A percentile compares a stretch with the other conserved stretches of the same genome.
phyloP scores from a whole-genome alignment of 2,329 filamentous ascomycete genomes.

The Hypomyces rosellus region DNA sequence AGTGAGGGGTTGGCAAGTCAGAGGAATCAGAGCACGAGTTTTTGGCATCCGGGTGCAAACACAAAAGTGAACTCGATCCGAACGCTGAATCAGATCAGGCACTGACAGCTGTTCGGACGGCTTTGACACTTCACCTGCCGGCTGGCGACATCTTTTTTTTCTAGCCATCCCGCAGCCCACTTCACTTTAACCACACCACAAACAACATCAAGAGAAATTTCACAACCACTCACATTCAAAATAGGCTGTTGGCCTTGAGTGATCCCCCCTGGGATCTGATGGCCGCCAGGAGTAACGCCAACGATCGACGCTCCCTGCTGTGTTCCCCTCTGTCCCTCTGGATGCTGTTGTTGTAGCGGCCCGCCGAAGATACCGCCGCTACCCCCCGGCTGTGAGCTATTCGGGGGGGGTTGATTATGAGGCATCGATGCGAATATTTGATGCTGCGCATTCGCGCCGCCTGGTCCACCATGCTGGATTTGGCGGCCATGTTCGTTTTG shows the following conservation, averaged over 20 bases:
- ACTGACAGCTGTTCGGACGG: not conserved
- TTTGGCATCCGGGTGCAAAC: not conserved
- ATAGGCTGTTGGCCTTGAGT: constrained; percentile 39
- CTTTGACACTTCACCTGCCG: constrained; percentile 1
- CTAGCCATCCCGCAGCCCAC: not conserved
- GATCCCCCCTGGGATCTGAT: constrained; percentile 34
- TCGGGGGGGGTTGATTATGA: constrained; percentile 44
- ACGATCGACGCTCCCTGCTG: constrained; percentile 48
- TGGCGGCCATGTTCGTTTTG: constrained; percentile 46
- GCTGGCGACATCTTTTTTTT: constrained; percentile 2
- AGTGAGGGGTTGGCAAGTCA: no score
- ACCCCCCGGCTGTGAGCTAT: constrained; percentile 50
- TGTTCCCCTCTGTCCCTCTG: constrained; percentile 53
- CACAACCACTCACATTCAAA: constrained; percentile 42
- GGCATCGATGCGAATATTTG: constrained; percentile 53
- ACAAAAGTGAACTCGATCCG: not conserved
- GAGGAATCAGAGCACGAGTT: not conserved
- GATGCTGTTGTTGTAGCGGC: constrained; percentile 55
- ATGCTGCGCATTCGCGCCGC: constrained; percentile 39
- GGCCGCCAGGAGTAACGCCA: constrained; percentile 36
- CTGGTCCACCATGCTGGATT: constrained; percentile 46
- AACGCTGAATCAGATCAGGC: constrained; percentile 7
- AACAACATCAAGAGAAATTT: not conserved
- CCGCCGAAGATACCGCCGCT: constrained; percentile 63
- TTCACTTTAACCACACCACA: not conserved